Conservation (phyloP, 148 eudicot genomes). For the Camellia lanceoleosa region DNA sequence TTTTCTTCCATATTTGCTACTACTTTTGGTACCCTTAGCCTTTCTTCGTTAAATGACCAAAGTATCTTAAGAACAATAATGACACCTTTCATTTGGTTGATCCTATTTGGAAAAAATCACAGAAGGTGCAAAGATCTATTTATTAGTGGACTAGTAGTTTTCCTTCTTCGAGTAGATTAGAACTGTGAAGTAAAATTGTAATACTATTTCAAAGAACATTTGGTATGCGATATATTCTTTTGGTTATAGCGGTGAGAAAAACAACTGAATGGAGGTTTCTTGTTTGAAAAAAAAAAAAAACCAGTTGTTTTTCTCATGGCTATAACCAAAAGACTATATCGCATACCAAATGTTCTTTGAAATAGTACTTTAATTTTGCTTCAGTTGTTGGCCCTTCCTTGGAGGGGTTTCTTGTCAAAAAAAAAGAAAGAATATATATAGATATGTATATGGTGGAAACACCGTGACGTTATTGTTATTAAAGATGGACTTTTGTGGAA, state of each 20-base stretch:
- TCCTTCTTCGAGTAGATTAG: background rate
- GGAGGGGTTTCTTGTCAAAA: no score
- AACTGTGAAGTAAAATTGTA: background rate
- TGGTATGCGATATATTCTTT: background rate
- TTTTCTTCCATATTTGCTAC: background rate
- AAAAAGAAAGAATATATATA: background rate
- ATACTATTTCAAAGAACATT: background rate
- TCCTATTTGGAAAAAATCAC: slow-evolving; percentile 3
- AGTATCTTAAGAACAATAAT: background rate
- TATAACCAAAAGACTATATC: background rate
- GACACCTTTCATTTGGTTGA: background rate
- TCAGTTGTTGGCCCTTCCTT: background rate
- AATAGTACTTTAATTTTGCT: background rate
- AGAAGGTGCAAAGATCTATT: slow-evolving; percentile 4
- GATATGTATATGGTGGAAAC: slow-evolving; percentile 2
- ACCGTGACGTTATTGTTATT: background rate
- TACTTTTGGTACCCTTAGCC: background rate
- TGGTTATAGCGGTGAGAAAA: background rate
- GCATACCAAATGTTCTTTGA: background rate
- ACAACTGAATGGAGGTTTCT: background rate
- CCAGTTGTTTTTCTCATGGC: no score
- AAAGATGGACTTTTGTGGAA: background rate
- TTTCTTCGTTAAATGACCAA: background rate
- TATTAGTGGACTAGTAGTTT: background rate
- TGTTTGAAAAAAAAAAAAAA: background rate